Percentiles rank a stretch among this genome's conserved stretches.
Conservation (phyloP, 1,139 yeast genomes). For the Suhomyces kunorum region DNA sequence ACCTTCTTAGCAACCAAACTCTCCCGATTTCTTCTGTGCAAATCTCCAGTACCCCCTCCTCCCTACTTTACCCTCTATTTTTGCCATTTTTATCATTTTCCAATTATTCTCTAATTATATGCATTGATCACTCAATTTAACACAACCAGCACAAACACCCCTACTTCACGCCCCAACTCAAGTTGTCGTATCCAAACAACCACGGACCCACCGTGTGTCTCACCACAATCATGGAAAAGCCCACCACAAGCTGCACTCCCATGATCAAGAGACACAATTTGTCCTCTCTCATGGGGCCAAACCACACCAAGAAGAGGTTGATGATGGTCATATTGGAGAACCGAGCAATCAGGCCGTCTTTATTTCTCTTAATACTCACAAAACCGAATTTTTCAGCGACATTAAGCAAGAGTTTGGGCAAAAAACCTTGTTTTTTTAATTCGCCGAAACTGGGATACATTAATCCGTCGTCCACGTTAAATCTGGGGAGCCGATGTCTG, state of each 20-base stretch:
- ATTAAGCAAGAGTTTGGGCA: conserved; percentile 31
- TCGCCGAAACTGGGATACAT: conserved; percentile 65
- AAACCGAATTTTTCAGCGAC: conserved; percentile 48
- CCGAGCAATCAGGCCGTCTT: conserved; percentile 37
- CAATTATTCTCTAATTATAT: neutral
- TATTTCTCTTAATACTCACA: conserved; percentile 47
- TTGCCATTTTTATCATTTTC: no score
- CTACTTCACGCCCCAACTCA: conserved; percentile 49
- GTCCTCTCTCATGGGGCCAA: conserved; percentile 90
- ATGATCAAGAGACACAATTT: conserved; percentile 61
- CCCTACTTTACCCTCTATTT: no score
- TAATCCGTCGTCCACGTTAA: conserved; percentile 65
- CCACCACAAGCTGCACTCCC: conserved; percentile 61
- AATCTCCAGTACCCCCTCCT: no score
- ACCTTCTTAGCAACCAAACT: no score
- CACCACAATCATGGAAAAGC: conserved; percentile 63
- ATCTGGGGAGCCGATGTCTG: conserved; percentile 85
- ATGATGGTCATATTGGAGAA: conserved; percentile 86
- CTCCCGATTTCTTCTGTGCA: no score
- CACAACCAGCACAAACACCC: neutral
- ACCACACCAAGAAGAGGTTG: conserved; percentile 76
- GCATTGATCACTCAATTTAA: neutral
- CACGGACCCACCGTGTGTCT: conserved; percentile 87
- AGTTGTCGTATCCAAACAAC: conserved; percentile 86
- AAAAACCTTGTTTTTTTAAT: conserved; percentile 16